Evolutionary conservation across 2,329 filamentous ascomycete species (phyloP).

Genomic region (Hawksworthiomyces lignivorus): DNA sequence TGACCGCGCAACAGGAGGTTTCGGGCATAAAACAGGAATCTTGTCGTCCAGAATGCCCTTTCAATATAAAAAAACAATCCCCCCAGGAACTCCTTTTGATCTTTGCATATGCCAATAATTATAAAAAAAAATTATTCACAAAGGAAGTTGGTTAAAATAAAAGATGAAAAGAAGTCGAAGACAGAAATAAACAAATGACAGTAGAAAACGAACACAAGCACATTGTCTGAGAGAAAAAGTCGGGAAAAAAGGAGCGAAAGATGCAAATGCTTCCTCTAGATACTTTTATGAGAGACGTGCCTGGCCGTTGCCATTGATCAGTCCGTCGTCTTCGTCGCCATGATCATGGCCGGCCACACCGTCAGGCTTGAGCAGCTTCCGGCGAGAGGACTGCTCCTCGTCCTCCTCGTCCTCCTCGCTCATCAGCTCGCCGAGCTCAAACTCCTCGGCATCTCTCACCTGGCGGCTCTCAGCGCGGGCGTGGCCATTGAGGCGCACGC

Average conservation of each 20-base stretch:
- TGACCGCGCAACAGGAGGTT: too few species aligned
- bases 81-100: constrained; percentile 2
- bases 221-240: neutral
- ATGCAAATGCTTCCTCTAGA: neutral
- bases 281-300: constrained; percentile 4
- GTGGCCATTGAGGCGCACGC: constrained; percentile 24
- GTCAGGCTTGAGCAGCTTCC: constrained; percentile 26
- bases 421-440: constrained; percentile 84
- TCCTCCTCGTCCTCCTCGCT: constrained; percentile 84
- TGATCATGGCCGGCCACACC: constrained; percentile 21
- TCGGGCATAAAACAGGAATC: too few species aligned
- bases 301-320: constrained; percentile 17
- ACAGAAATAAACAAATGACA: neutral
- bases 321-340: neutral
- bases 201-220: neutral
- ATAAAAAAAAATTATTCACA: constrained; percentile 3
- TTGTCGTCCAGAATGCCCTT: too few species aligned
- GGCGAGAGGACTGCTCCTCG: constrained; percentile 34
- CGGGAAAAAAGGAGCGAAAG: neutral
- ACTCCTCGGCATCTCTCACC: constrained; percentile 78
- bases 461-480: constrained; percentile 42
- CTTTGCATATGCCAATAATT: constrained; percentile 5
- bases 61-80: too few species aligned
- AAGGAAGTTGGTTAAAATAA: neutral
- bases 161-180: neutral